Evolutionary conservation across 176 grass and related monocot species (phyloP).

Genomic region (Carex pumila): DNA sequence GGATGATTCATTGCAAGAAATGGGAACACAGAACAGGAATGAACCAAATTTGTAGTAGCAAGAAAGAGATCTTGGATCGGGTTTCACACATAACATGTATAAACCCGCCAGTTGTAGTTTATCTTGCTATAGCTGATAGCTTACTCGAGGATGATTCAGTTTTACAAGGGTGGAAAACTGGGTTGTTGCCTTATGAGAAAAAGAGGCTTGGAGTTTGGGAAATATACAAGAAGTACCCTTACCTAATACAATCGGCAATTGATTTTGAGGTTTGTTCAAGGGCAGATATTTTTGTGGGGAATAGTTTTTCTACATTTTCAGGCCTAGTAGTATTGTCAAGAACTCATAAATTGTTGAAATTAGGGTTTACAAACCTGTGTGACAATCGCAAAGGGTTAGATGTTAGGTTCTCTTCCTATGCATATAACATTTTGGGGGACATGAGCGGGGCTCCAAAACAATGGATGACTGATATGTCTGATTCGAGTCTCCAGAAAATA

Average conservation of each 20-base stretch:
- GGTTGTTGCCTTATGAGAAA: constrained; percentile 83
- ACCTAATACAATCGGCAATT: constrained; percentile 96
- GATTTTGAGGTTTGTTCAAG: constrained; percentile 89
- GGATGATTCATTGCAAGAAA: constrained; percentile 99
- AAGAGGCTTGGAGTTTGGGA: constrained; percentile 74
- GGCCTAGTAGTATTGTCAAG: constrained; percentile 75
- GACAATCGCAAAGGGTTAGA: constrained; percentile 5
- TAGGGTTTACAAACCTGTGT: constrained; percentile 60
- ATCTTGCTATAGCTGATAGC: constrained; percentile 91
- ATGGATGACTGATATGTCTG: constrained; percentile 89
- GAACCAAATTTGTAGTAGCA: constrained; percentile 90
- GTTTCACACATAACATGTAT: constrained; percentile 72
- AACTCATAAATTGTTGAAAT: constrained; percentile 58
- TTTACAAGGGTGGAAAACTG: constrained; percentile 87
- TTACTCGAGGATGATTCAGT: constrained; percentile 85
- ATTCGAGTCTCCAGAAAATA: constrained; percentile 53
- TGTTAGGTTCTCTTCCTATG: constrained; percentile 53
- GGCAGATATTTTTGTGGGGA: constrained; percentile 81
- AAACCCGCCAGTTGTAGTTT: constrained; percentile 58
- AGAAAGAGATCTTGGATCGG: constrained; percentile 84
- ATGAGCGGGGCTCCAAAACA: constrained; percentile 40
- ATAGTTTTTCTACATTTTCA: constrained; percentile 98
- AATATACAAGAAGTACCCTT: constrained; percentile 66
- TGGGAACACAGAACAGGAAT: constrained; percentile 61
- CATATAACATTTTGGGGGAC: constrained; percentile 73